Evolutionary conservation across 495 filamentous ascomycete species (phyloP).

Genomic region (Talaromyces ruber): DNA sequence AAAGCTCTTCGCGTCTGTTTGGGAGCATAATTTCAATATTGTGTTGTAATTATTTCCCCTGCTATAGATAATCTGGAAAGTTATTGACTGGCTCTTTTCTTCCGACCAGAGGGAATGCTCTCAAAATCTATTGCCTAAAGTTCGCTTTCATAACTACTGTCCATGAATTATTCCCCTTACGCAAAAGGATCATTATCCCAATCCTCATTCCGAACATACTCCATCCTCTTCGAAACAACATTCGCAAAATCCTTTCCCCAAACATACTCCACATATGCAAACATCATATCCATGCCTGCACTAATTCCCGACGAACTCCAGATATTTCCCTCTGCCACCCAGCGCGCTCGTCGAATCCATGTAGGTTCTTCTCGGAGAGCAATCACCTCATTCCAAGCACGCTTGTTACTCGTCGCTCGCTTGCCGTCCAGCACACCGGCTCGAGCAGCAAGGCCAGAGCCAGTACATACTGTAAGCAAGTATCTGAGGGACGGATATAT

Average conservation of each 20-base stretch:
- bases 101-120: too few species aligned
- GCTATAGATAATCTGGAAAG: background rate
- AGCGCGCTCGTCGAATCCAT: background rate
- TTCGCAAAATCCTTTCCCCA: slow-evolving; percentile 3
- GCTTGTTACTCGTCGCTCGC: slow-evolving; percentile 44
- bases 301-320: slow-evolving; percentile 18
- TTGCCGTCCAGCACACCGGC: slow-evolving; percentile 51
- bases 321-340: slow-evolving; percentile 8
- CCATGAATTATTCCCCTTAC: background rate
- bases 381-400: background rate
- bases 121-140: too few species aligned
- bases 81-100: too few species aligned
- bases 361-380: background rate
- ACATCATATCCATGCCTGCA: slow-evolving; percentile 20
- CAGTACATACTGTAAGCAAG: slow-evolving; percentile 56
- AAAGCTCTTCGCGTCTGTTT: background rate
- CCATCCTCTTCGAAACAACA: background rate
- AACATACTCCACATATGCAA: slow-evolving; percentile 12
- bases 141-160: background rate
- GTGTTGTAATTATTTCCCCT: background rate
- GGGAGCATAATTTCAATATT: background rate
- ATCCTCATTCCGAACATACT: slow-evolving; percentile 2
- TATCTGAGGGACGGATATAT: slow-evolving; percentile 20
- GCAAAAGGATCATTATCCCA: slow-evolving; percentile 6
- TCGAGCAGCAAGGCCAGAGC: slow-evolving; percentile 39